Conservation (phyloP, 2,329 filamentous ascomycete species). For the Falciphora oryzae region DNA sequence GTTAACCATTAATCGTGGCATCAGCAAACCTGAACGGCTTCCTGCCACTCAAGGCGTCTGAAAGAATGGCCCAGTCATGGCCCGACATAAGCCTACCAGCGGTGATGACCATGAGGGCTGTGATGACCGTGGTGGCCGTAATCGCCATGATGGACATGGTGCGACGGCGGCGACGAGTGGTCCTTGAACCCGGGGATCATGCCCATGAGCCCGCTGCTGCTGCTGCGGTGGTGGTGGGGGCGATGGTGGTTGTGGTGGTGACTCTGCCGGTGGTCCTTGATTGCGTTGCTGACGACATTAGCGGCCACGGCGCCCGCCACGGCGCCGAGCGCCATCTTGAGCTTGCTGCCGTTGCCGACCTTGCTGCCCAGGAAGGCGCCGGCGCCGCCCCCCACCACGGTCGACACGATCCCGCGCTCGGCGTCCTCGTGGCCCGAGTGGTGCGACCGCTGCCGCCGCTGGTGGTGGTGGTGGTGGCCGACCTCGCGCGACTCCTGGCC, state of each 20-base stretch:
- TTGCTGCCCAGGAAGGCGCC: slow-evolving; percentile 49
- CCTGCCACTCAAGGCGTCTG: too few species aligned
- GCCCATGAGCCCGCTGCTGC: slow-evolving; percentile 2
- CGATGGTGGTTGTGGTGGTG: slow-evolving; percentile 12
- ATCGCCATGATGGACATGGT: slow-evolving; percentile 6
- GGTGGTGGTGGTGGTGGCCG: slow-evolving; percentile 9
- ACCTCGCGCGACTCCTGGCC: slow-evolving; percentile 8
- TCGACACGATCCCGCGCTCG: slow-evolving; percentile 49
- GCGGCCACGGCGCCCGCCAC: slow-evolving; percentile 49
- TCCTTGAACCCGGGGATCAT: slow-evolving; percentile 7
- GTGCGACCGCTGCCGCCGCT: slow-evolving; percentile 1
- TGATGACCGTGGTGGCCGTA: slow-evolving; percentile 1
- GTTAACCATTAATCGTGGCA: background rate
- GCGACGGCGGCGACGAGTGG: background rate
- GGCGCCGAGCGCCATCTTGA: slow-evolving; percentile 44
- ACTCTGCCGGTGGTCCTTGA: slow-evolving; percentile 23
- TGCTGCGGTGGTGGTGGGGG: slow-evolving; percentile 5
- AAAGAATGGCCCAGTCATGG: background rate
- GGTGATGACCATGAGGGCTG: background rate
- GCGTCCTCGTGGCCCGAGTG: slow-evolving; percentile 26
- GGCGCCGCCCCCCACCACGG: slow-evolving; percentile 43
- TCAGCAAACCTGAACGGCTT: background rate
- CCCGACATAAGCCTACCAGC: background rate
- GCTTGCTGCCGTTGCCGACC: slow-evolving; percentile 41
- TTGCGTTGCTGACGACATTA: slow-evolving; percentile 40